These are phyloP conservation scores for Lentinula edodes DNA, from an alignment of 768 basidiomycete genomes.

Conservation along the genomic window DNA sequence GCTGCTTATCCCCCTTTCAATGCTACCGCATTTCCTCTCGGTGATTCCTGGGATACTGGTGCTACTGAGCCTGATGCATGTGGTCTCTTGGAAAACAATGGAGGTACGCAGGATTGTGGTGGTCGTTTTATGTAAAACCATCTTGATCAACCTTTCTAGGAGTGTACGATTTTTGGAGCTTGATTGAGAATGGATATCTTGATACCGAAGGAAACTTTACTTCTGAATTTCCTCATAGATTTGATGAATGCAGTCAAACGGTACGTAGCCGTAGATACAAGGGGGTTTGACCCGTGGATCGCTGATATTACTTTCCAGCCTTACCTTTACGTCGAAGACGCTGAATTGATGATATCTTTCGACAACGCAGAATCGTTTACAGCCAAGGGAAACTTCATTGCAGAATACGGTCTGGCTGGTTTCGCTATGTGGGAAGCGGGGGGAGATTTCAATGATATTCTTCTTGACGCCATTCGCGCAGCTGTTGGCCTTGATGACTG, in stretches of 20 bases:
- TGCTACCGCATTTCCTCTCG: constrained; percentile 38
- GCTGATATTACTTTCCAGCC: constrained; percentile 22
- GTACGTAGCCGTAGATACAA: constrained; percentile 29
- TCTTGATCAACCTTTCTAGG: not conserved
- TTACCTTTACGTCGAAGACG: constrained; percentile 36
- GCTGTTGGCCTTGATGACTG: constrained; percentile 10
- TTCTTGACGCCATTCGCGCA: constrained; percentile 33
- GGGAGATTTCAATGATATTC: constrained; percentile 49
- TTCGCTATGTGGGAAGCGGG: constrained; percentile 73
- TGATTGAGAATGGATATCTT: constrained; percentile 54
- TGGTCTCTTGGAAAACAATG: constrained; percentile 42
- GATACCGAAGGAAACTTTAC: constrained; percentile 41
- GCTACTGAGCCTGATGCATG: constrained; percentile 49
- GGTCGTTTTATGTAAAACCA: not conserved
- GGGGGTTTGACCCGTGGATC: not conserved
- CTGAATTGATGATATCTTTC: constrained; percentile 43
- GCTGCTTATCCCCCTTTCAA: constrained; percentile 52
- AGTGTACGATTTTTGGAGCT: constrained; percentile 55
- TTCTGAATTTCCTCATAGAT: constrained; percentile 44
- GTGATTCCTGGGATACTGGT: constrained; percentile 59
- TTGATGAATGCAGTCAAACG: constrained; percentile 68
- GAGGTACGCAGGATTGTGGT: constrained; percentile 27
- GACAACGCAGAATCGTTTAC: constrained; percentile 41
- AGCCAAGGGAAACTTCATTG: constrained; percentile 57
- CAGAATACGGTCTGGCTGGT: constrained; percentile 43